Base-by-base conservation (phyloP, 1,139 yeast species). In the Maudiozyma humilis region DNA sequence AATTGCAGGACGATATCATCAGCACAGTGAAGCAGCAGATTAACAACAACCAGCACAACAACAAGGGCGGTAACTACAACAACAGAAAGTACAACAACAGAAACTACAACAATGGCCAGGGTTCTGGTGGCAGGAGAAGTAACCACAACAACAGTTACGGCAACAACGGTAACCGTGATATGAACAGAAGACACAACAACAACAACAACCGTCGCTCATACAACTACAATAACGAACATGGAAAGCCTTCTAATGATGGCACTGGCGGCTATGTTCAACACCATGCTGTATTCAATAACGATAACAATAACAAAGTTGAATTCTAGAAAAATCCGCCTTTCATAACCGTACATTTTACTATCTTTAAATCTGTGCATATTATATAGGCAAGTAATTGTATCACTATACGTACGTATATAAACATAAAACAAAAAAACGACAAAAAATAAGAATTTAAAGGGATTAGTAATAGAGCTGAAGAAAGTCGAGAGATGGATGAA, bases 11-110 rank as follows among this genome's bases (percentile, higher is more conserved):
- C 51, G 73, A 72, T 47, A 76, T 84, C 47, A 86, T 88, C 72
- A 95, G 86, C 54, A 83, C 82, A 58, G 87, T 91, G 49, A 87
- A 82, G 63, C 61, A 73, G 70, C 67, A 73, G 66, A 63, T 60
- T 47, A 61, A 58, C 44, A 64, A 55, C 42, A 60, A 55, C 44
- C 61, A 55, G 46, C 62, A 57, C 27, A 55, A 56, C 40, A 66
- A 58, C 47, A 60, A 59, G 50, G 52, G 50, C 35, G 43, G 43
- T 36, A 47, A 44, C 34, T 47, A 46, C 31, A 39, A 42, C 13
- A 18, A 18, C 20, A 37, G 40, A 25, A 37, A 37, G 35, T 40
- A 44, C 32, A 46, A 51, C 38, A 50, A 59, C 50, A 59, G 57
- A 44, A 62, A 55, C 45, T 29, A 38, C 36, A 41, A 40, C 32